Conservation (phyloP, 164 flowering plant genomes). For the Stephania japonica region DNA sequence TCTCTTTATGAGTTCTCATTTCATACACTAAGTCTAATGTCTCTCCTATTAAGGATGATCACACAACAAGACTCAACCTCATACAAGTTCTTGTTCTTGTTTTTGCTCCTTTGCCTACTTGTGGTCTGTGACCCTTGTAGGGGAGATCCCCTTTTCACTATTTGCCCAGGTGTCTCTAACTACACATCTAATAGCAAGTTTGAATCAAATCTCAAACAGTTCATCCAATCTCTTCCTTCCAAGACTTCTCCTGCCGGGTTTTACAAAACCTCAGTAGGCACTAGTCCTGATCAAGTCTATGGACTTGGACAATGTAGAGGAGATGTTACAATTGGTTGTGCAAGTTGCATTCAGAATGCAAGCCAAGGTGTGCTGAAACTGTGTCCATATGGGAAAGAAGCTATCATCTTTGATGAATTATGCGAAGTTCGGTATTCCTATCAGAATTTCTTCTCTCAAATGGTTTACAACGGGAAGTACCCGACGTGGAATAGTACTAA, state of each 20-base stretch:
- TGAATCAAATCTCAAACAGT: slow-evolving; percentile 1
- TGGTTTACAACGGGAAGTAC: slow-evolving; percentile 16
- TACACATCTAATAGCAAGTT: background rate
- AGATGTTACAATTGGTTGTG: slow-evolving; percentile 31
- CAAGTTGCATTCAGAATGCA: slow-evolving; percentile 27
- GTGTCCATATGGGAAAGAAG: slow-evolving; percentile 34
- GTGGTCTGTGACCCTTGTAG: background rate
- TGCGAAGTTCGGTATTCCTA: slow-evolving; percentile 39
- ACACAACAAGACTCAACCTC: background rate
- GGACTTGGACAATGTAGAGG: slow-evolving; percentile 41
- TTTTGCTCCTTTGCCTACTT: background rate
- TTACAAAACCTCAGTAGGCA: background rate
- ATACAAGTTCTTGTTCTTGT: background rate
- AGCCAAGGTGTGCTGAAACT: slow-evolving; percentile 15
- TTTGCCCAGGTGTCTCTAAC: slow-evolving; percentile 4
- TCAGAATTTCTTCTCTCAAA: slow-evolving; percentile 20
- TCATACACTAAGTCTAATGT: background rate
- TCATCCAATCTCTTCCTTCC: background rate
- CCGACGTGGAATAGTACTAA: slow-evolving; percentile 16
- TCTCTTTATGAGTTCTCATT: background rate
- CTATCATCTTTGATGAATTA: slow-evolving; percentile 34
- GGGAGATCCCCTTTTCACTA: background rate
- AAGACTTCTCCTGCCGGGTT: background rate
- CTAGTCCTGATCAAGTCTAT: slow-evolving; percentile 3
- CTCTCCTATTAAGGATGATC: background rate